Evolutionary conservation across 208 protist genomes (phyloP), one percentile per base, ranked within the genome.

Genomic region (Leishmania arabica): DNA sequence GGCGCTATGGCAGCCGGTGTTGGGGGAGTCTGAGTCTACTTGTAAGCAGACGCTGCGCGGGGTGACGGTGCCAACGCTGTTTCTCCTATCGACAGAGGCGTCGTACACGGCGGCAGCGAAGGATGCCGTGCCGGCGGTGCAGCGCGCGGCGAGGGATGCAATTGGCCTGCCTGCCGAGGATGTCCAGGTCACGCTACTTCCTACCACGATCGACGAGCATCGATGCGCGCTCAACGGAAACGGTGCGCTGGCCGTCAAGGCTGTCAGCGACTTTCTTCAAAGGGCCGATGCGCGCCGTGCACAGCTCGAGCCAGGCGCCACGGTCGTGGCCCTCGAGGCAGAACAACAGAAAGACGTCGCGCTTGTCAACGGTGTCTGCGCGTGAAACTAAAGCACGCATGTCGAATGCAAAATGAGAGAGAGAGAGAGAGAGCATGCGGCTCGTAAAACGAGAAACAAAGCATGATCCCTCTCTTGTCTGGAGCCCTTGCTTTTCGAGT

Each of bases 121-220:
- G 56, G 13, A 21, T 31, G 82, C 88, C 4, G 17, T 93, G 8
- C 75, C 79, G 0, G 49, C 17, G 51, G 91, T 92, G 66, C 74
- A 80, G 47, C 37, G 31, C 37, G 76, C 81, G 6, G 85, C 84
- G 27, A 74, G 75, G 62, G 76, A 90, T 6, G 70, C 84, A 37
- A 73, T 89, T 9, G 86, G 81, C 1, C 88, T 84, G 6, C 66
- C 82, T 27, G 51, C 21, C n/a, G 87, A 86, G 17, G 86, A 90
- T 60, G 81, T 92, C 40, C 82, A 87, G 27, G 83, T 96, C 0
- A 65, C 84, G 56, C 77, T 92, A 74, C 86, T 96, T 47, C 88
- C 86, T 53, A 85, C 90, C 77, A 93, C 90, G 19, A 89, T 89
- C 78, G 92, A 96, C 82, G 92, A 96, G 84, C 73, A 84, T 31